Percentiles rank a stretch among this genome's conserved stretches.
phyloP scores from a whole-genome alignment of 345 rosid species.

The Salix suchowensis region DNA sequence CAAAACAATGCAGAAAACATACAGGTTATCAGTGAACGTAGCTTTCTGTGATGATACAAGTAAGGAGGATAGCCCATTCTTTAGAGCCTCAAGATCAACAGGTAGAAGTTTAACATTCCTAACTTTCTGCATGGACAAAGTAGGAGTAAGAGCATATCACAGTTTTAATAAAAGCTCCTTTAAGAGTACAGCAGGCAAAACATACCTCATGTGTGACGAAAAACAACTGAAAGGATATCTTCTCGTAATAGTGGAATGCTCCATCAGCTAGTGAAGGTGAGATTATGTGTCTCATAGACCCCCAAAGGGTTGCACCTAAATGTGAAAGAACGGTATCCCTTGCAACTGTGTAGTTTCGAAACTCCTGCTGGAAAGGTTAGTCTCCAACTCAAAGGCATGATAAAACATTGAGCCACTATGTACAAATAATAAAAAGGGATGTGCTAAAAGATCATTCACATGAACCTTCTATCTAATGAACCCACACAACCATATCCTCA shows the following conservation, averaged over 20 bases:
- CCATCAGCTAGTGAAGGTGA: slow-evolving; percentile 97
- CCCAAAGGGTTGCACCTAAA: slow-evolving; percentile 93
- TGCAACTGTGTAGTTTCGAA: slow-evolving; percentile 91
- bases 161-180: slow-evolving; percentile 14
- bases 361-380: slow-evolving; percentile 48
- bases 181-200: slow-evolving; percentile 4
- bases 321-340: slow-evolving; percentile 95
- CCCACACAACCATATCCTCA: background rate
- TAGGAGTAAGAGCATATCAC: slow-evolving; percentile 17
- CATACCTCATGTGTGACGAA: slow-evolving; percentile 93
- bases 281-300: slow-evolving; percentile 83
- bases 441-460: background rate
- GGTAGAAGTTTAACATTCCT: slow-evolving; percentile 61
- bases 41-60: slow-evolving; percentile 79
- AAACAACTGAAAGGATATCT: slow-evolving; percentile 84
- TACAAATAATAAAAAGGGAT: background rate
- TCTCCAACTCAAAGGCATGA: slow-evolving; percentile 11
- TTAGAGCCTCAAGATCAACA: slow-evolving; percentile 71
- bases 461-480: background rate
- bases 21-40: slow-evolving; percentile 68
- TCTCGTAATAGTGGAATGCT: slow-evolving; percentile 94
- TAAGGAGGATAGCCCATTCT: slow-evolving; percentile 82
- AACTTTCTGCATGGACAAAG: slow-evolving; percentile 58
- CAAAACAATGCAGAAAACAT: slow-evolving; percentile 29
- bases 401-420: background rate